Evolutionary conservation across 208 protist genomes (phyloP).

Genomic region (Phytomonas sp.): DNA sequence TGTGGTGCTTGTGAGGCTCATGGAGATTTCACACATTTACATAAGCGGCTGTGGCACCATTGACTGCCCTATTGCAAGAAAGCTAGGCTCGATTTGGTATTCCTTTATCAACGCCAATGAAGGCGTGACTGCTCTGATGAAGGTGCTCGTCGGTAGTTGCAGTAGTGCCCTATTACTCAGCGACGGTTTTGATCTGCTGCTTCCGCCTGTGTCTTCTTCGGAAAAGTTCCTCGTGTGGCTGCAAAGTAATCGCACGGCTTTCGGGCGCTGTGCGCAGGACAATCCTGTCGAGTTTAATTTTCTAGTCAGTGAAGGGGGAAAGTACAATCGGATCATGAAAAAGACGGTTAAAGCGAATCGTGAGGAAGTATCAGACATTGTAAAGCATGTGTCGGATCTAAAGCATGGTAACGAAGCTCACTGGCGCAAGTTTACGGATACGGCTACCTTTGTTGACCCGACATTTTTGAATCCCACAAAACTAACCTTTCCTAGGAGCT

Average conservation of each 20-base stretch:
- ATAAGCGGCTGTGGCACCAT: background rate
- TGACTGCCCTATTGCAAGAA: conserved; percentile 1
- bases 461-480: conserved; percentile 19
- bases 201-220: conserved; percentile 10
- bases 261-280: background rate
- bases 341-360: background rate
- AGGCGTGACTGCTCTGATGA: background rate
- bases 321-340: conserved; percentile 12
- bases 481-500: conserved; percentile 18
- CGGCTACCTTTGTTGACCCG: conserved; percentile 40
- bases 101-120: conserved; percentile 4
- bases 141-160: background rate
- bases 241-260: conserved; percentile 12
- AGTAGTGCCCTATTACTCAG: background rate
- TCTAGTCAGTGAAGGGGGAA: background rate
- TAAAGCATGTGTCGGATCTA: conserved; percentile 2
- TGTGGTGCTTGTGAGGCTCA: conserved; percentile 24
- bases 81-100: conserved; percentile 33
- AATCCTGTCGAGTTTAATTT: background rate
- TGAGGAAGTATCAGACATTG: conserved; percentile 5
- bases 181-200: conserved; percentile 23
- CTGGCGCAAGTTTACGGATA: conserved; percentile 24
- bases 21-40: conserved; percentile 21
- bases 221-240: conserved; percentile 22
- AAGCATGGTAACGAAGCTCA: background rate